Percentiles rank a stretch among this genome's conserved stretches.
These are phyloP conservation scores for Flaveria floridana DNA, from an alignment of 140 eudicot genomes.

Conservation along the genomic window DNA sequence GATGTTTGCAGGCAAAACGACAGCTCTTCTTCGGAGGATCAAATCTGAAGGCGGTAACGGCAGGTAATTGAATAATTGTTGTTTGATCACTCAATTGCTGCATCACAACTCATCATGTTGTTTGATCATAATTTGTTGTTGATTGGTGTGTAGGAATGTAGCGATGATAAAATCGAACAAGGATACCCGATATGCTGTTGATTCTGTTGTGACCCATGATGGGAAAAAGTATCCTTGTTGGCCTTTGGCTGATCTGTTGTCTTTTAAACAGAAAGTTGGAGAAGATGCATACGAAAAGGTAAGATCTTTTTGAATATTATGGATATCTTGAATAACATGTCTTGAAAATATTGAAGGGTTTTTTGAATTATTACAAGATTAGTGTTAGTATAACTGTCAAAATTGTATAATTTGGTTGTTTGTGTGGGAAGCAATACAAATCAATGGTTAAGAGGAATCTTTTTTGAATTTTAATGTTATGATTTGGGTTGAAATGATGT, in stretches of 20 bases:
- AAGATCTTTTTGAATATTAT: background rate
- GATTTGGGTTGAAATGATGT: background rate
- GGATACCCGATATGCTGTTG: conserved; percentile 71
- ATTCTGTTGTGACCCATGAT: conserved; percentile 89
- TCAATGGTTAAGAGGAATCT: background rate
- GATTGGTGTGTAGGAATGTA: conserved; percentile 45
- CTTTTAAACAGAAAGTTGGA: conserved; percentile 63
- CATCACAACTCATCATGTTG: background rate
- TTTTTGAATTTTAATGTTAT: background rate
- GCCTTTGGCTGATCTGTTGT: conserved; percentile 64
- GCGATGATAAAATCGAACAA: conserved; percentile 88
- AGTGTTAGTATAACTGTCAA: background rate
- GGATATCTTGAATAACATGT: no score
- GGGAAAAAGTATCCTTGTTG: conserved; percentile 84
- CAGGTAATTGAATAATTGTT: conserved; percentile 43
- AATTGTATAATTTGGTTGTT: background rate
- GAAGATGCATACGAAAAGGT: conserved; percentile 72
- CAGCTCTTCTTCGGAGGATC: conserved; percentile 89
- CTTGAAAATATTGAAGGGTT: background rate
- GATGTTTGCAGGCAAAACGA: conserved; percentile 95
- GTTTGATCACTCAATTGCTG: background rate
- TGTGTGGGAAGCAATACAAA: conserved; percentile 1
- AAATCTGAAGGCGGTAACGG: conserved; percentile 58
- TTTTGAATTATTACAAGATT: background rate
- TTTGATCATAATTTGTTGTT: background rate